Base-by-base conservation (phyloP, 176 grass and related monocot species). In the Bromus sterilis region DNA sequence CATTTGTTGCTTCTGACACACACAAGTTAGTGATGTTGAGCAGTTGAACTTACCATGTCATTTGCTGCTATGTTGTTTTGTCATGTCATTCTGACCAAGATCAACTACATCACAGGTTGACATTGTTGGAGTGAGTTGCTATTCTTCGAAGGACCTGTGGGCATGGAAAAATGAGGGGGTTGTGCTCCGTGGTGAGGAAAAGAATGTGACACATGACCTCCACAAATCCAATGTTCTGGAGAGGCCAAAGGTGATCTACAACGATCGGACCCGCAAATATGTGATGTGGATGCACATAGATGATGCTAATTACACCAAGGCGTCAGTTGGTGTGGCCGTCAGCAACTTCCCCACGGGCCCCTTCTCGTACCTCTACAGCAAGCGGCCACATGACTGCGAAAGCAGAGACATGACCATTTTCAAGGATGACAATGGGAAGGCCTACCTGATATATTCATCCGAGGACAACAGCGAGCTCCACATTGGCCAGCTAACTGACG, bases 241-340 rank as follows among this genome's bases (percentile, higher is more conserved):
- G 91, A 92, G 97, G 40, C 97, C 97, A 35, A 99, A 99, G 64
- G 97, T 99, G 82, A 93, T 99, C 78, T 96, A 93, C 85, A 99
- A 99, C 69, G 91, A 93, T 30, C 71, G 67, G 34, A 92, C 91
- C 9, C 77, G 84, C 68, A 82, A 85, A 61, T 99, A 99, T 32
- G 89, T 99, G 80, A 99, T 99, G 97, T 99, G 97, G 97, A 96
- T 99, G 93, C 97, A 96, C 75, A 81, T 99, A 82, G 97, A 99
- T 64, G 91, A 99, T 76, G 87, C 77, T 28, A 99, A 96, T 66
- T 99, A 99, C 77, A 95, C 97, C 29, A 96, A 92, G 78, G 97
- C 97, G 0, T 93, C 93, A 11, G 87, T 99, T 31, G 97, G 97
- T 23, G 91, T 99, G 59, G 91, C 93, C 0, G 37, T 84, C 40